A percentile compares a stretch with the other conserved stretches of the same genome.
Conservation (phyloP, 805 yeast species). For the Saturnispora besseyi region DNA sequence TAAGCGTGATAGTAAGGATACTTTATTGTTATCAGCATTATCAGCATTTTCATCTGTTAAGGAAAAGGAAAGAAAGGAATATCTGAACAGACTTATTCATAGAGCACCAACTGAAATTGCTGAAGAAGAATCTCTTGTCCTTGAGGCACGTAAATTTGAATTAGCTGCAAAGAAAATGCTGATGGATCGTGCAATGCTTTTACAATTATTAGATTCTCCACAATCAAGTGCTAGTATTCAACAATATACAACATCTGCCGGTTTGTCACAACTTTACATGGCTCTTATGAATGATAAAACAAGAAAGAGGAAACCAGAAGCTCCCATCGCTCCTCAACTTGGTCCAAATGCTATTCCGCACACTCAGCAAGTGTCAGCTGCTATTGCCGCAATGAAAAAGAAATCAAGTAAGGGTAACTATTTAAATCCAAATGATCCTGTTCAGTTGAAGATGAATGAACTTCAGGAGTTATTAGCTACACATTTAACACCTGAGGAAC, state of each 20-base stretch:
- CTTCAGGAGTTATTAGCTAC: slow-evolving; percentile 35
- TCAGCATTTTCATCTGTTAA: slow-evolving; percentile 54
- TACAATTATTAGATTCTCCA: slow-evolving; percentile 81
- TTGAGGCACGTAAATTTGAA: slow-evolving; percentile 89
- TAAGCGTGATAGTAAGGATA: slow-evolving; percentile 31
- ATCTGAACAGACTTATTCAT: slow-evolving; percentile 63
- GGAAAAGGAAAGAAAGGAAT: slow-evolving; percentile 74
- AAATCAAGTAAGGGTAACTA: slow-evolving; percentile 1
- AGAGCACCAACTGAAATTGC: slow-evolving; percentile 96
- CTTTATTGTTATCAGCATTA: slow-evolving; percentile 49
- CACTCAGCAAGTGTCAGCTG: slow-evolving; percentile 22
- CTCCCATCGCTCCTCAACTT: slow-evolving; percentile 49
- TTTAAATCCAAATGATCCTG: slow-evolving; percentile 11
- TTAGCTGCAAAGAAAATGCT: slow-evolving; percentile 85
- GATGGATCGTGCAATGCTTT: slow-evolving; percentile 67
- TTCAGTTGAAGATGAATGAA: slow-evolving; percentile 16
- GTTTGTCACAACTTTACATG: slow-evolving; percentile 77
- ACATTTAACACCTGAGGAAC: slow-evolving; percentile 65
- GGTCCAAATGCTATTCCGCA: slow-evolving; percentile 49
- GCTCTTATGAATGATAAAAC: slow-evolving; percentile 66
- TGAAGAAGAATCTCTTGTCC: slow-evolving; percentile 89
- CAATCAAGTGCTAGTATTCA: slow-evolving; percentile 66
- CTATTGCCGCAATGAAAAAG: slow-evolving; percentile 12
- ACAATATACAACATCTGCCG: slow-evolving; percentile 77
- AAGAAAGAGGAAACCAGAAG: slow-evolving; percentile 43